These are phyloP conservation scores for Globisporangium recalcitrans DNA, from an alignment of 352 stramenopile genomes.

Conservation along the genomic window DNA sequence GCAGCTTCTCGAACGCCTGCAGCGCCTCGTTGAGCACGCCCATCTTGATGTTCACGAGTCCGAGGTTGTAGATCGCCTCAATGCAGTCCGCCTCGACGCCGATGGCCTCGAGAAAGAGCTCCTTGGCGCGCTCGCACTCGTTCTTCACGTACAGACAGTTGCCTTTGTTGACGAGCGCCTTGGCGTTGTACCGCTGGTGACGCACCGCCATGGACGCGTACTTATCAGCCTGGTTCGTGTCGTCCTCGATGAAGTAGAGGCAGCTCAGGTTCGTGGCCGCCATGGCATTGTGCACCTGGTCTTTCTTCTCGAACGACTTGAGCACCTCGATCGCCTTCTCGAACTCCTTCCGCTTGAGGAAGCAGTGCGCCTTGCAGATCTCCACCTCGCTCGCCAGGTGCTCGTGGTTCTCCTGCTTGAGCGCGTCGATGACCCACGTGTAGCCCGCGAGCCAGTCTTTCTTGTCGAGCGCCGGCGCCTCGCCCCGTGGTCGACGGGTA, in stretches of 20 bases:
- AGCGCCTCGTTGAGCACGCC: slow-evolving; percentile 88
- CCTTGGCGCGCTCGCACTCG: slow-evolving; percentile 91
- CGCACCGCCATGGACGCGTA: slow-evolving; percentile 89
- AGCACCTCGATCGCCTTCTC: slow-evolving; percentile 92
- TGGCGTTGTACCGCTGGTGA: slow-evolving; percentile 95
- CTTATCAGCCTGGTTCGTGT: slow-evolving; percentile 88
- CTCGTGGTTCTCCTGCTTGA: slow-evolving; percentile 90
- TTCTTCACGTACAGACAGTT: slow-evolving; percentile 94
- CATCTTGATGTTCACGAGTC: slow-evolving; percentile 87
- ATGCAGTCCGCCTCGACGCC: slow-evolving; percentile 93
- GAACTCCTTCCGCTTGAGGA: slow-evolving; percentile 92
- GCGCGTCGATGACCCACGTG: slow-evolving; percentile 91
- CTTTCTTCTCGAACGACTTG: slow-evolving; percentile 96
- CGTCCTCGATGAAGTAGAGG: slow-evolving; percentile 95
- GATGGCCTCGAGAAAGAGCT: slow-evolving; percentile 94
- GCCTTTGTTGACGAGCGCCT: slow-evolving; percentile 96
- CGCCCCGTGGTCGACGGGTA: slow-evolving; percentile 87
- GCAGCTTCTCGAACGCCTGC: slow-evolving; percentile 95
- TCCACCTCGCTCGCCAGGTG: slow-evolving; percentile 90
- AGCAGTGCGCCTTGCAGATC: slow-evolving; percentile 84
- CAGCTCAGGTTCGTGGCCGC: slow-evolving; percentile 95
- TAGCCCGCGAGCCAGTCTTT: slow-evolving; percentile 91
- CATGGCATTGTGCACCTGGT: slow-evolving; percentile 90
- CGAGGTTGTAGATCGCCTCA: slow-evolving; percentile 96
- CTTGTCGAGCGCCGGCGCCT: slow-evolving; percentile 89